These are phyloP conservation scores for Starmerella sirachaensis DNA, from an alignment of 805 yeast species.

Conservation along the genomic window DNA sequence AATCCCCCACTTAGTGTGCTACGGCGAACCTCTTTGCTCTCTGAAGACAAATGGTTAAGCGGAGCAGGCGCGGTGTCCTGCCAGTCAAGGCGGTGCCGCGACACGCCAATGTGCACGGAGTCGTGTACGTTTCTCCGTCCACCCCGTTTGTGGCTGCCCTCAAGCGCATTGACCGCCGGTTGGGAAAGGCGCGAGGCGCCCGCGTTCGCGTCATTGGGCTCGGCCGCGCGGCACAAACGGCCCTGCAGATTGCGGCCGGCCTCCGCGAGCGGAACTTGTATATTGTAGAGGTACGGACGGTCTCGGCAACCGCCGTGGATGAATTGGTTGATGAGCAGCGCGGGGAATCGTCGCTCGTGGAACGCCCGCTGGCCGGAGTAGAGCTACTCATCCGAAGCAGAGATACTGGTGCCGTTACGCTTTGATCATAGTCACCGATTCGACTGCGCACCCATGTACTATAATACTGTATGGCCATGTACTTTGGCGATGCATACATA, in stretches of 20 bases:
- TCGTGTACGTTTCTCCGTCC: conserved; percentile 43
- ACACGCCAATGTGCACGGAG: conserved; percentile 5
- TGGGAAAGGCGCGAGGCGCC: conserved; percentile 23
- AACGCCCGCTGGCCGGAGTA: conserved; percentile 34
- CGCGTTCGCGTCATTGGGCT: conserved; percentile 44
- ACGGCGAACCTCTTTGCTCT: too few relatives aligned
- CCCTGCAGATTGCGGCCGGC: conserved; percentile 48
- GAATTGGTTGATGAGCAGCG: conserved; percentile 36
- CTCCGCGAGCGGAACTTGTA: conserved; percentile 39
- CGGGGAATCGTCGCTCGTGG: conserved; percentile 27
- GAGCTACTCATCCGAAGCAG: conserved; percentile 37
- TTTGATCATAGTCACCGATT: too few relatives aligned
- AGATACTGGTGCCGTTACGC: too few relatives aligned
- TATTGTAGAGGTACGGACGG: conserved; percentile 50
- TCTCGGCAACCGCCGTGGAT: conserved; percentile 57
- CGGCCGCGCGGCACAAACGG: conserved; percentile 60
- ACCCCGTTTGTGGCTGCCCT: conserved; percentile 68
- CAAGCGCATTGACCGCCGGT: conserved; percentile 46
- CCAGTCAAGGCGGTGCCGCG: too few relatives aligned
- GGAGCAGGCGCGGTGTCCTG: too few relatives aligned
- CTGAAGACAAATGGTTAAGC: too few relatives aligned
- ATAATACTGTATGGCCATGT: too few relatives aligned
- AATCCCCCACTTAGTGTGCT: too few relatives aligned
- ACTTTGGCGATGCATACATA: too few relatives aligned
- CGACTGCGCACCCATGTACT: too few relatives aligned